Evolutionary conservation across 768 basidiomycete species (phyloP).

Genomic region (Mrakia blollopis): DNA sequence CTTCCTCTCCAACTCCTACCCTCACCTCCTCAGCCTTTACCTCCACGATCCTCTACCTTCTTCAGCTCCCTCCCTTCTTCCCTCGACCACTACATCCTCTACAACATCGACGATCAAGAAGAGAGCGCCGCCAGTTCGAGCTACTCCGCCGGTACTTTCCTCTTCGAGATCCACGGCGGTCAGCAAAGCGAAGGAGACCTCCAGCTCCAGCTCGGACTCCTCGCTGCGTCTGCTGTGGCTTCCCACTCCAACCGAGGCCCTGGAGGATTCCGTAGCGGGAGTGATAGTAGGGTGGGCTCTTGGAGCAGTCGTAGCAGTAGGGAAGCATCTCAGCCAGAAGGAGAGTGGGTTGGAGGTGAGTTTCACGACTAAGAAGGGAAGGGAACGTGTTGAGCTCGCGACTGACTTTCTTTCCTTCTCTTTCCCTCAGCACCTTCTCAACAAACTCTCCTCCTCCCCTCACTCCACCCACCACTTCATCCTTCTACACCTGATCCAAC

Average conservation of each 20-base stretch:
- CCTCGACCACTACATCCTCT: neutral
- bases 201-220: neutral
- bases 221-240: neutral
- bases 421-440: neutral
- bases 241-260: neutral
- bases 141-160: neutral
- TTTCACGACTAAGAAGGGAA: neutral
- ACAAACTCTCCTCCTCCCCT: neutral
- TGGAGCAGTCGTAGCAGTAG: neutral
- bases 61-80: too few relatives aligned
- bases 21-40: slow-evolving; percentile 5
- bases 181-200: neutral
- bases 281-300: neutral
- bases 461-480: neutral
- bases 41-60: neutral
- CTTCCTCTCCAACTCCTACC: neutral
- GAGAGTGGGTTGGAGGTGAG: neutral
- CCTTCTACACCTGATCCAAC: neutral
- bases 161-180: neutral
- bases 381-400: too few relatives aligned
- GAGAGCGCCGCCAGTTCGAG: neutral
- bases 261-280: neutral
- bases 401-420: neutral
- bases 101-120: neutral
- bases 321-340: neutral